Evolutionary conservation across 2,329 filamentous ascomycete genomes (phyloP).

Genomic region (Alternaria brassicae): DNA sequence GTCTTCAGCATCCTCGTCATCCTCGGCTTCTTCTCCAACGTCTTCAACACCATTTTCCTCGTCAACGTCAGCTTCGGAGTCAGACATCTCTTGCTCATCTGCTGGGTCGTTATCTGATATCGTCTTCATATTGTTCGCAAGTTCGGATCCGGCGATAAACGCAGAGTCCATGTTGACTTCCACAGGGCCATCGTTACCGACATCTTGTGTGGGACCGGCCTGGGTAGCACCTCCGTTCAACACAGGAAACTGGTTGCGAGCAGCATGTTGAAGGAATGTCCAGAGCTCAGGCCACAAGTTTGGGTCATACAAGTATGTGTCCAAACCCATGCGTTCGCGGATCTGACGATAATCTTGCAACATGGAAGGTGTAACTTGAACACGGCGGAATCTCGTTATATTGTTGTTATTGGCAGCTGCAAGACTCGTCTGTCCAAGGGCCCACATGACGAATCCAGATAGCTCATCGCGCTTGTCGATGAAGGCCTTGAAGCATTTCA

Average conservation of each 20-base stretch:
- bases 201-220: background rate
- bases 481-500: background rate
- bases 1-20: background rate
- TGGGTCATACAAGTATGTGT: background rate
- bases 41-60: background rate
- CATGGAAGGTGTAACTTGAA: background rate
- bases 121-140: background rate
- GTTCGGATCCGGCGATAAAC: background rate
- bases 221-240: background rate
- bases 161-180: background rate
- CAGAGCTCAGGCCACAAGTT: background rate
- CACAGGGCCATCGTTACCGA: background rate
- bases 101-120: background rate
- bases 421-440: background rate
- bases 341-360: background rate
- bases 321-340: background rate
- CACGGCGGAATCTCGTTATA: background rate
- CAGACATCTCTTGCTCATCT: background rate
- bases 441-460: background rate
- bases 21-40: background rate
- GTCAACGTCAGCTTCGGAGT: background rate
- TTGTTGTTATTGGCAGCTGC: background rate
- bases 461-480: background rate
- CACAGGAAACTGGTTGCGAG: background rate
- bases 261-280: background rate